phyloP scores from a whole-genome alignment of 106 monocot genomes.

The Acorus gramineus region DNA sequence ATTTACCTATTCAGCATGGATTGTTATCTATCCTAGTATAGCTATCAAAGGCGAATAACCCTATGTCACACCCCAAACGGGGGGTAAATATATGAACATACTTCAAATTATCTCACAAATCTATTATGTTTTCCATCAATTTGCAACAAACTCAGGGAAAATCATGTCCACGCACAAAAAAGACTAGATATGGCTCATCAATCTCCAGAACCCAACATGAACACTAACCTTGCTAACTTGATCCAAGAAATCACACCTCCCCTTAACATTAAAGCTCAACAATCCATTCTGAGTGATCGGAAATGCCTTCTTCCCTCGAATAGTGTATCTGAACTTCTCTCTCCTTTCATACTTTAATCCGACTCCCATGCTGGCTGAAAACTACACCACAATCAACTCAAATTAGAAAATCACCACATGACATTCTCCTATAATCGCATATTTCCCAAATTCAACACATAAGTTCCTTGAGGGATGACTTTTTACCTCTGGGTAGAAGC shows the following conservation, averaged over 20 bases:
- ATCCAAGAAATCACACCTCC: conserved; percentile 52
- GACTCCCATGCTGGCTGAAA: conserved; percentile 46
- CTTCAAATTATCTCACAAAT: too few relatives aligned
- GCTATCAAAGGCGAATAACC: too few relatives aligned
- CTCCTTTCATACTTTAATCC: conserved; percentile 38
- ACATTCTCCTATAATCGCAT: too few relatives aligned
- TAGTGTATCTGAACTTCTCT: conserved; percentile 36
- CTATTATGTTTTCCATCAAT: too few relatives aligned
- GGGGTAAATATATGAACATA: too few relatives aligned
- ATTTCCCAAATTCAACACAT: too few relatives aligned
- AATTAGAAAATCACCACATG: neutral
- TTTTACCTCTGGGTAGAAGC: conserved; percentile 58
- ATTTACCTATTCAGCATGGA: too few relatives aligned
- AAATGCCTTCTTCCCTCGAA: conserved; percentile 68
- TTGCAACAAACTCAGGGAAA: too few relatives aligned
- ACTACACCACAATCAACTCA: conserved; percentile 18
- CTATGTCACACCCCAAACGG: too few relatives aligned
- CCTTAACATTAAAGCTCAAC: conserved; percentile 60
- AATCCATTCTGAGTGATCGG: conserved; percentile 33
- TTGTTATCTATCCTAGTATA: too few relatives aligned
- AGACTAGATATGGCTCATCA: neutral
- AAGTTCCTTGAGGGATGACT: neutral
- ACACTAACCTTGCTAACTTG: conserved; percentile 50
- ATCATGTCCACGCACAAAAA: too few relatives aligned
- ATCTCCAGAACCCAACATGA: neutral